Percentiles rank a stretch among this genome's conserved stretches.
Conservation (phyloP, 768 basidiomycete species). For the Cubamyces sp. region DNA sequence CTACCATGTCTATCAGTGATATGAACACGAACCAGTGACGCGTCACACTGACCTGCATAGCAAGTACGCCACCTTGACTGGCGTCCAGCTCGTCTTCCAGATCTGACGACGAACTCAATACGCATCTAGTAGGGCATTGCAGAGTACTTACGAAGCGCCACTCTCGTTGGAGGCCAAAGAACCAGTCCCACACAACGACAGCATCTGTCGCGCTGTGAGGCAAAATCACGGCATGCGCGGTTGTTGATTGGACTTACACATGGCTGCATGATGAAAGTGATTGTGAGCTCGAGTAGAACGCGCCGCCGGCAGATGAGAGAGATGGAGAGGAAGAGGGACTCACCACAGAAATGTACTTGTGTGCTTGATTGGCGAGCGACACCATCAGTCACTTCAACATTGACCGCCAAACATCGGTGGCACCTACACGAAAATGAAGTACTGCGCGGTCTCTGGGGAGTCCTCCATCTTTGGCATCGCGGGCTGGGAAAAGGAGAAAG, state of each 20-base stretch:
- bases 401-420: background rate
- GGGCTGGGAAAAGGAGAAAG: background rate
- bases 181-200: conserved; percentile 85
- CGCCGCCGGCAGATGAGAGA: too few relatives aligned
- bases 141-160: conserved; percentile 65
- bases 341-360: conserved; percentile 87
- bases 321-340: conserved; percentile 40
- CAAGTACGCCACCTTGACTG: conserved; percentile 81
- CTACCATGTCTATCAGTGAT: conserved; percentile 38
- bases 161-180: conserved; percentile 76
- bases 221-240: conserved; percentile 6
- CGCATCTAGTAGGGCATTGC: conserved; percentile 17
- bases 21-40: background rate
- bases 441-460: conserved; percentile 55
- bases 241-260: conserved; percentile 31
- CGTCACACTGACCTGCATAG: conserved; percentile 69
- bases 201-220: conserved; percentile 53
- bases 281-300: background rate
- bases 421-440: conserved; percentile 75
- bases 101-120: conserved; percentile 47
- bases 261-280: conserved; percentile 44
- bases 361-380: conserved; percentile 37
- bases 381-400: background rate
- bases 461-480: conserved; percentile 41
- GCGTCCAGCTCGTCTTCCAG: conserved; percentile 85